Evolutionary conservation across 805 yeast species (phyloP).

Genomic region (Saturnispora gosingensis): DNA sequence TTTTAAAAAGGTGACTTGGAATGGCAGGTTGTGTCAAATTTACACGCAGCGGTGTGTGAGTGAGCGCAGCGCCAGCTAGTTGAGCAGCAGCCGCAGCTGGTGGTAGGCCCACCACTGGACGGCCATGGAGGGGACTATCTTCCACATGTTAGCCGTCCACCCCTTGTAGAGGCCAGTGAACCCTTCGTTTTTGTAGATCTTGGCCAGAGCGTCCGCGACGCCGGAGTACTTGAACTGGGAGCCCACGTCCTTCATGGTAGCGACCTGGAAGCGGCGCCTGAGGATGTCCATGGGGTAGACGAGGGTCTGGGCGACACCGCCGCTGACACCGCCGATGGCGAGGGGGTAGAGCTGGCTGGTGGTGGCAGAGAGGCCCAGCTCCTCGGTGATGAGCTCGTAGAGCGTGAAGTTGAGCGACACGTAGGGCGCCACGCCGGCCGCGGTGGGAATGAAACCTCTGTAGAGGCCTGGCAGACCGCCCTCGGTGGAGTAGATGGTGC

Average conservation of each 20-base stretch:
- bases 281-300: conserved; percentile 89
- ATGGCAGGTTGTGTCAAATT: not conserved
- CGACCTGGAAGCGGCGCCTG: conserved; percentile 84
- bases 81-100: conserved; percentile 38
- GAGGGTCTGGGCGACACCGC: conserved; percentile 82
- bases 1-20: not conserved
- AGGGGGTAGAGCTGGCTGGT: conserved; percentile 26
- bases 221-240: conserved; percentile 78
- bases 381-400: conserved; percentile 71
- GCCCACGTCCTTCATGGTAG: conserved; percentile 67
- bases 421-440: conserved; percentile 91
- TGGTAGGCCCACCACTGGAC: conserved; percentile 89
- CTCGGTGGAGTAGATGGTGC: conserved; percentile 49
- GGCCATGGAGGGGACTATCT: conserved; percentile 93
- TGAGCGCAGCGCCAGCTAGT: not conserved
- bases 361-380: not conserved
- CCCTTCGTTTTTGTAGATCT: conserved; percentile 71
- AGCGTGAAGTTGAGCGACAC: conserved; percentile 88
- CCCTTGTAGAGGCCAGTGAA: conserved; percentile 63
- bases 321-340: conserved; percentile 73
- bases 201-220: conserved; percentile 60
- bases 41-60: not conserved
- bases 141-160: conserved; percentile 70
- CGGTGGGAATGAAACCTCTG: conserved; percentile 84
- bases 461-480: conserved; percentile 77